A percentile compares a stretch with the other conserved stretches of the same genome.
Evolutionary conservation across 257 asterid species (phyloP).

Genomic region (Gardenia jasminoides): DNA sequence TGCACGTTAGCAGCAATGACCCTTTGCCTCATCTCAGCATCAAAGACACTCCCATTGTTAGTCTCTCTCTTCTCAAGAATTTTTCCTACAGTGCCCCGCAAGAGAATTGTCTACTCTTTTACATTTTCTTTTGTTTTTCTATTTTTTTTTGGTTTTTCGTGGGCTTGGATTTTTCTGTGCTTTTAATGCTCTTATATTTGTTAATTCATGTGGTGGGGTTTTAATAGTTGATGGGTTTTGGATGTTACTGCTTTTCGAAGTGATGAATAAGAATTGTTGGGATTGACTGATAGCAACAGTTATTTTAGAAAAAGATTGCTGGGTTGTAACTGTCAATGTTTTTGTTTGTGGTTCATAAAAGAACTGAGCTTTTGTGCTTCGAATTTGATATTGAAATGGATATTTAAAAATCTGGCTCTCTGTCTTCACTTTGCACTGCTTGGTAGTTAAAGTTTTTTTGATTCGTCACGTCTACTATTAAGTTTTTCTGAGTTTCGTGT

Average conservation of each 20-base stretch:
- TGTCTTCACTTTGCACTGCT: not conserved
- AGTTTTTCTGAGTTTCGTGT: not conserved
- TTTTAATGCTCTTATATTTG: not conserved
- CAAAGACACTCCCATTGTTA: constrained; percentile 73
- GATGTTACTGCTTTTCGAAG: constrained; percentile 2
- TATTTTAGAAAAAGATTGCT: not conserved
- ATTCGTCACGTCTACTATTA: not conserved
- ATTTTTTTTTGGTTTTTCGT: not conserved
- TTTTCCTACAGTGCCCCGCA: not conserved
- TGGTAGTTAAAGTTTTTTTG: not conserved
- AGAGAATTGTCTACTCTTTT: not conserved
- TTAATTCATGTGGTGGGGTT: not conserved
- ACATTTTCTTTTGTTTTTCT: not conserved
- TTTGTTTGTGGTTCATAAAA: not conserved
- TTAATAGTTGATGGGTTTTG: not conserved
- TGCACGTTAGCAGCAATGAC: constrained; percentile 62
- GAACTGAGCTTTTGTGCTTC: not conserved
- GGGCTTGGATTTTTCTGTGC: not conserved
- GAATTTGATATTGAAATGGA: not conserved
- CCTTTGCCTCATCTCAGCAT: constrained; percentile 70
- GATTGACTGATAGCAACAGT: constrained; percentile 6
- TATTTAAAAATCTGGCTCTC: not conserved
- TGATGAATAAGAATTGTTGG: constrained; percentile 9
- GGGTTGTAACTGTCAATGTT: not conserved
- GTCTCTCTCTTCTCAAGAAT: constrained; percentile 18